A percentile compares a stretch with the other conserved stretches of the same genome.
Conservation (phyloP, 108 stramenopile genomes). For the Cyclotella sp. region DNA sequence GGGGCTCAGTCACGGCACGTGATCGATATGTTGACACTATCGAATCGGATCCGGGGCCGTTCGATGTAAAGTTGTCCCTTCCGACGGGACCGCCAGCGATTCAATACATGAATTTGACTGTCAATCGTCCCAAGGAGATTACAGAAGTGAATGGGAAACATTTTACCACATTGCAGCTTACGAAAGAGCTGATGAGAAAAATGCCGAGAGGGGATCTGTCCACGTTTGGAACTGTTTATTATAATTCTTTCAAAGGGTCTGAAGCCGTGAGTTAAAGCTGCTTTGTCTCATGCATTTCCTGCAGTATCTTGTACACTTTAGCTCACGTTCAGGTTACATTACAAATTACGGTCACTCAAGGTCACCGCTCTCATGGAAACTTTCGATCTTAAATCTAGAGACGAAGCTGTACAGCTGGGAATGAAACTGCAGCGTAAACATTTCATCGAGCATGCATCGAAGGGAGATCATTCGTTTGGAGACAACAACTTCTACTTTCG, state of each 20-base stretch:
- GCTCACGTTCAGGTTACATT: neutral
- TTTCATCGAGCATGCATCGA: slow-evolving; percentile 40
- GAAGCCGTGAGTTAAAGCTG: slow-evolving; percentile 25
- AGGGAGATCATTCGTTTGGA: slow-evolving; percentile 43
- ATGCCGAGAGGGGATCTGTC: slow-evolving; percentile 39
- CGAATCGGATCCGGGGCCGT: slow-evolving; percentile 31
- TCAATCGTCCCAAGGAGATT: slow-evolving; percentile 22
- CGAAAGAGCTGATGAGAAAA: slow-evolving; percentile 28
- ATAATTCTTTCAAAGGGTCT: slow-evolving; percentile 48
- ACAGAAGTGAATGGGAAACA: slow-evolving; percentile 46
- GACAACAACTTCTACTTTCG: slow-evolving; percentile 53
- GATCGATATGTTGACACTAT: slow-evolving; percentile 25
- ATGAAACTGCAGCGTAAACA: slow-evolving; percentile 37
- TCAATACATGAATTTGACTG: slow-evolving; percentile 26
- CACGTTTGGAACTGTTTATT: slow-evolving; percentile 30
- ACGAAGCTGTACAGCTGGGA: slow-evolving; percentile 47
- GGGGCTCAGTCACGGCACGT: neutral
- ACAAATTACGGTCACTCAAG: neutral
- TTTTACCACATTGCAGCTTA: slow-evolving; percentile 50
- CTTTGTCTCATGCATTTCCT: neutral
- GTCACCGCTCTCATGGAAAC: slow-evolving; percentile 29
- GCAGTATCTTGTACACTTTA: neutral
- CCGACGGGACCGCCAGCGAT: slow-evolving; percentile 37
- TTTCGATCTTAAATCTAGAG: slow-evolving; percentile 26
- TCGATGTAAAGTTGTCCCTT: slow-evolving; percentile 28